Evolutionary conservation across 257 asterid species (phyloP).

Genomic region (Penstemon newberryi): DNA sequence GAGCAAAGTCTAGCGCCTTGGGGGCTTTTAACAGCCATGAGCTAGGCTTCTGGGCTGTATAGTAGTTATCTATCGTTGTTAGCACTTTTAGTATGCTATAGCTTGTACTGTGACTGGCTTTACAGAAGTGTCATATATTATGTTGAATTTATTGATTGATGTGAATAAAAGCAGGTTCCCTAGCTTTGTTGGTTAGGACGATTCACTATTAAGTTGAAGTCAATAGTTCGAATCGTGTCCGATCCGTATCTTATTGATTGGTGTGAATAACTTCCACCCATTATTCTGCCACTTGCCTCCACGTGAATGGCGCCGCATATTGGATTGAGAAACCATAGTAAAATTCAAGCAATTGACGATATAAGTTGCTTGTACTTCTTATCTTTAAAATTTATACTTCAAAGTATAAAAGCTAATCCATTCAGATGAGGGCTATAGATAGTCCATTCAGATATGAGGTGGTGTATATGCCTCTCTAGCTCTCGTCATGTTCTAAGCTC

Average conservation of each 20-base stretch:
- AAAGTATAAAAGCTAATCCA: not conserved
- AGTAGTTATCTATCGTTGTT: not conserved
- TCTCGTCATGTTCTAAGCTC: conserved; percentile 5
- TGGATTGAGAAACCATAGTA: conserved; percentile 3
- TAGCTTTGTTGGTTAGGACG: too few species aligned
- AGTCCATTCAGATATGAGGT: conserved; percentile 7
- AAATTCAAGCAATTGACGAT: not conserved
- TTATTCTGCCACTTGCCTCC: conserved; percentile 3
- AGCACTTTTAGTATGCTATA: not conserved
- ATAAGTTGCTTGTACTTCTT: not conserved
- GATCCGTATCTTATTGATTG: not conserved
- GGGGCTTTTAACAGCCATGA: too few species aligned
- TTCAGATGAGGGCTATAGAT: not conserved
- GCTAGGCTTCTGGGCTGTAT: not conserved
- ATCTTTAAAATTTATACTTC: not conserved
- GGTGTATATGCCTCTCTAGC: conserved; percentile 7
- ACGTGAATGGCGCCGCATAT: conserved; percentile 5
- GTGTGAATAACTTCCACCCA: not conserved
- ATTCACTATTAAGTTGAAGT: too few species aligned
- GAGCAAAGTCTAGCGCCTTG: too few species aligned
- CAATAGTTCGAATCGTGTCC: too few species aligned
- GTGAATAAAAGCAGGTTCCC: not conserved
- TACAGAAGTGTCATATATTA: not conserved
- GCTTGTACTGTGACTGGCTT: not conserved
- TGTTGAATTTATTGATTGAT: conserved; percentile 7